Evolutionary conservation across 352 stramenopile genomes (phyloP), one percentile per base, ranked within the genome.

Genomic region (Phytopythium montanum): DNA sequence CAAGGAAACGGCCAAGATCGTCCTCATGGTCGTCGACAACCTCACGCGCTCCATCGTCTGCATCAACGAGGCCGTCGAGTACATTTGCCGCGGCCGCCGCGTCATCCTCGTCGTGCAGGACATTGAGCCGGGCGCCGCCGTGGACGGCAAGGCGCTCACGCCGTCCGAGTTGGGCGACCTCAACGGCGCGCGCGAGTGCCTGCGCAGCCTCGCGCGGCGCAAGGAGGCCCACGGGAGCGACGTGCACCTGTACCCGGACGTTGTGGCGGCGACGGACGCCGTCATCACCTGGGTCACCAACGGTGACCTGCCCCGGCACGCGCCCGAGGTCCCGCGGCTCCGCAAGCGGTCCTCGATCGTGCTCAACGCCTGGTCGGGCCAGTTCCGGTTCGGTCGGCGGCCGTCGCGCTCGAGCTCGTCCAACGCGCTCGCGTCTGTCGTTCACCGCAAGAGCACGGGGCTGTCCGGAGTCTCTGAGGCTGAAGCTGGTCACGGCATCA

Each of bases 31-130:
- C 23, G 80, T 97, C 29, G 83, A 92, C 61, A 74, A 74, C 45
- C 60, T 77, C 45, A 96, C 89, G 19, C 81, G 89, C 33, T 85
- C 73, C 33, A 87, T 96, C 52, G 85, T 95, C 8, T 90, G 69
- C 61, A 95, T 96, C 61, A 91, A 95, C 55, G 88, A 97, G 63
- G 73, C 84, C 3, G 85, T 94, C 29, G 88, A 97, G 67, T 91
- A 86, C 67, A 95, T 95, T 75, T 90, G 80, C 36, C 70, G 76
- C 56, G 79, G 81, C 10, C 73, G 85, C 3, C 81, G 79, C 13
- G 68, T 95, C 7, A 70, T 95, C 39, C 59, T 96, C 14, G 88
- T 95, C 21, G 76, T 96, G n/a, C 71, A 95, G 51, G 79, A 92
- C 58, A 87, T 95, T 46, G 9, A 70, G 6, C 54, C 76, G 16